These are phyloP conservation scores for Paramecium tetraurelia DNA, from an alignment of 73 alveolate species.

Conservation along the genomic window DNA sequence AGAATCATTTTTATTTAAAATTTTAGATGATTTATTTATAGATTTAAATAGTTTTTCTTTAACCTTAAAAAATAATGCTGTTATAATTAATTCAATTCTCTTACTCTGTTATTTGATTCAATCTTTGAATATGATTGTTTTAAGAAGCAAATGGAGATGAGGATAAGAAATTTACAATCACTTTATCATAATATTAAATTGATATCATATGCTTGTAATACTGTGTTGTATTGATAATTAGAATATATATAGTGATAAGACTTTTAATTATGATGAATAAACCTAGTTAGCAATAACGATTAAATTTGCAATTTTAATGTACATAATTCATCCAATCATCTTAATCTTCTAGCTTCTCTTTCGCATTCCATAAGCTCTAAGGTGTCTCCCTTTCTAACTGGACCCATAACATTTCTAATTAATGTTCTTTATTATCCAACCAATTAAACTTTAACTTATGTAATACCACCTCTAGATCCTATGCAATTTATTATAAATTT, in stretches of 20 bases:
- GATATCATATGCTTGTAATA: neutral
- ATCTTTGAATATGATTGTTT: neutral
- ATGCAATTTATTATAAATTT: neutral
- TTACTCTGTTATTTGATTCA: neutral
- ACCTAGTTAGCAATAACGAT: neutral
- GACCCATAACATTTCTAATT: constrained; percentile 99
- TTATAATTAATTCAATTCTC: neutral
- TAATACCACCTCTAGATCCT: constrained; percentile 99
- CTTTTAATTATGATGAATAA: neutral
- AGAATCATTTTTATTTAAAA: neutral
- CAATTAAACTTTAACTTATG: constrained; percentile 94
- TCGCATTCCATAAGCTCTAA: constrained; percentile 98
- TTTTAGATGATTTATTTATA: neutral
- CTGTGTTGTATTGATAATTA: neutral
- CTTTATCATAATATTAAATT: neutral
- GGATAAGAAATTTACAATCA: neutral
- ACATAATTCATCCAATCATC: constrained; percentile 66
- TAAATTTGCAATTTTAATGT: neutral
- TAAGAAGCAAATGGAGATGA: neutral
- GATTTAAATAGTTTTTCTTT: neutral
- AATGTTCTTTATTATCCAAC: constrained; percentile 83
- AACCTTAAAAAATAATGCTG: neutral
- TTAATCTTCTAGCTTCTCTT: constrained; percentile 99
- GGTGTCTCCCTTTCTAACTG: constrained; percentile 97
- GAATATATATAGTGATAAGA: neutral